A percentile compares a stretch with the other conserved stretches of the same genome.
phyloP scores from a whole-genome alignment of 768 basidiomycete genomes.

The Leccinum longicurvipes region DNA sequence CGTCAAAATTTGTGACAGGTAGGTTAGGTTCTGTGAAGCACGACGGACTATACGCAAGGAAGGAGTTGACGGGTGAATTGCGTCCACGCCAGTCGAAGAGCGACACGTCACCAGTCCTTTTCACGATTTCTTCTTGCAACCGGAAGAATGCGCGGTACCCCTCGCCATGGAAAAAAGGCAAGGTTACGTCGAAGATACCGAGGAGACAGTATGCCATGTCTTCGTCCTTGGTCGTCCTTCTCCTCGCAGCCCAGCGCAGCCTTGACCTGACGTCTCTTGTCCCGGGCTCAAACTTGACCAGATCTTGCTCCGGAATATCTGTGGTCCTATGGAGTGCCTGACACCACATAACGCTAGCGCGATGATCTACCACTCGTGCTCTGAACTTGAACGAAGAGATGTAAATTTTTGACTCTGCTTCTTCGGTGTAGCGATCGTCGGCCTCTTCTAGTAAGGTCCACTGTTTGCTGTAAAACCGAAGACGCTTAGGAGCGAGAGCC shows the following conservation, averaged over 20 bases:
- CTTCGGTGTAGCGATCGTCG: slow-evolving; percentile 12
- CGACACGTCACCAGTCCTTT: slow-evolving; percentile 21
- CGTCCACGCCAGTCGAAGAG: slow-evolving; percentile 27
- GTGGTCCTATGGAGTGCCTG: slow-evolving; percentile 15
- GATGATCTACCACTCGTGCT: slow-evolving; percentile 21
- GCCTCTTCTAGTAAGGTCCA: slow-evolving; percentile 26
- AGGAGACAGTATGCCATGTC: slow-evolving; percentile 32
- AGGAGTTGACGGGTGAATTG: slow-evolving; percentile 19
- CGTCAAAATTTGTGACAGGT: slow-evolving; percentile 1
- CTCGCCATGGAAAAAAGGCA: slow-evolving; percentile 29
- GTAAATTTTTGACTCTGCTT: slow-evolving; percentile 5
- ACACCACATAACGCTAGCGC: slow-evolving; percentile 10
- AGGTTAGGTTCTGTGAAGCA: slow-evolving; percentile 15
- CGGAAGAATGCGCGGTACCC: slow-evolving; percentile 26
- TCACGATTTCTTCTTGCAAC: slow-evolving; percentile 28
- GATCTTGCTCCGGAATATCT: slow-evolving; percentile 4
- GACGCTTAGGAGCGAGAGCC: slow-evolving; percentile 23
- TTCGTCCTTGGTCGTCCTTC: slow-evolving; percentile 26
- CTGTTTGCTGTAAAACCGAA: slow-evolving; percentile 27
- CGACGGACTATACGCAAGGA: slow-evolving; percentile 16
- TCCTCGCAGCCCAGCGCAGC: slow-evolving; percentile 28
- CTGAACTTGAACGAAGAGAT: slow-evolving; percentile 19
- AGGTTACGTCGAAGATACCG: slow-evolving; percentile 27
- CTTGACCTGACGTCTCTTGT: slow-evolving; percentile 14
- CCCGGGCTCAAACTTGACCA: slow-evolving; percentile 15